phyloP scores from a whole-genome alignment of 2,329 filamentous ascomycete genomes.

The Intubia oerlemansii region DNA sequence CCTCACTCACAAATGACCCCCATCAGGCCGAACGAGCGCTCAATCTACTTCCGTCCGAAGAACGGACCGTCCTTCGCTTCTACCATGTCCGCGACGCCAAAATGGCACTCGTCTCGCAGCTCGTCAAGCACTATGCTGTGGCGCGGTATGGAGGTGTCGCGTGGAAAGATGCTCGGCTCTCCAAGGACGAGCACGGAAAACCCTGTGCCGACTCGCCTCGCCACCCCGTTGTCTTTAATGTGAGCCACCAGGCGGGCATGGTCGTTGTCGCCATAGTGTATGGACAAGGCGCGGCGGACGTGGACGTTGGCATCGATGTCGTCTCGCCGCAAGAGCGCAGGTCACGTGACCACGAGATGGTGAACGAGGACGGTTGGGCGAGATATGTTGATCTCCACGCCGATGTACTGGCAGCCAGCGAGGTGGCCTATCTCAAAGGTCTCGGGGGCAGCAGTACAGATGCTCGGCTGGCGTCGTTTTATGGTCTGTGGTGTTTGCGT shows the following conservation, averaged over 20 bases:
- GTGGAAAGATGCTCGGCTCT: slow-evolving; percentile 37
- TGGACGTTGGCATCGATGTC: slow-evolving; percentile 50
- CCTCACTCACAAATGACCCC: too few species aligned
- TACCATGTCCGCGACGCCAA: slow-evolving; percentile 51
- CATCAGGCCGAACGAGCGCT: slow-evolving; percentile 20
- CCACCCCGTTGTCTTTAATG: slow-evolving; percentile 44
- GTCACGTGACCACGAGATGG: slow-evolving; percentile 33
- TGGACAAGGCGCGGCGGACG: slow-evolving; percentile 15
- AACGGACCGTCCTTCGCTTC: slow-evolving; percentile 43
- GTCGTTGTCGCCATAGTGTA: slow-evolving; percentile 41
- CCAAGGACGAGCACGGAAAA: slow-evolving; percentile 32
- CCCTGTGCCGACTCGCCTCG: slow-evolving; percentile 19
- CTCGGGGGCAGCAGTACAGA: slow-evolving; percentile 1
- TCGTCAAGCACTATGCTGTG: slow-evolving; percentile 54
- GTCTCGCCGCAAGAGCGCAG: slow-evolving; percentile 53
- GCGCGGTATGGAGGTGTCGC: slow-evolving; percentile 28
- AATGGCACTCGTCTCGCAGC: slow-evolving; percentile 48
- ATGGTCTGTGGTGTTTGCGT: slow-evolving; percentile 58
- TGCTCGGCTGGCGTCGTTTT: slow-evolving; percentile 53
- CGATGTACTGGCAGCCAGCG: slow-evolving; percentile 43
- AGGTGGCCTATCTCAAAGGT: slow-evolving; percentile 38
- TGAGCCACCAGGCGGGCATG: slow-evolving; percentile 58
- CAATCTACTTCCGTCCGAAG: slow-evolving; percentile 21
- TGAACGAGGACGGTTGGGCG: slow-evolving; percentile 35
- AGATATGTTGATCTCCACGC: slow-evolving; percentile 50